Evolutionary conservation across 371 early-diverging fungal genomes (phyloP).

Genomic region (Haplosporangium sp.): DNA sequence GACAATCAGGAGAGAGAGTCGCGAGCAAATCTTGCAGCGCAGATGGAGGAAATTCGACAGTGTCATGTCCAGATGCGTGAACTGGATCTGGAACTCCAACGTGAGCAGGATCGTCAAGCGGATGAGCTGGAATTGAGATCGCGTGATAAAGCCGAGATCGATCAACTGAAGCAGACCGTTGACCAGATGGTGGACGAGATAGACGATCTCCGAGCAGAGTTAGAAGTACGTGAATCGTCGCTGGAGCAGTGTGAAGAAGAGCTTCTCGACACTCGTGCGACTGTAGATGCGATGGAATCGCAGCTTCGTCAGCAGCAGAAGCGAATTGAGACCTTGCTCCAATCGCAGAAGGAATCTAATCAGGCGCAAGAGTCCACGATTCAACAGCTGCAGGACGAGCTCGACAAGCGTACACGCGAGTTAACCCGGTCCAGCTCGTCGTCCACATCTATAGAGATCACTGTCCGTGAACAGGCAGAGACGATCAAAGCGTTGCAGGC

Average conservation of each 20-base stretch:
- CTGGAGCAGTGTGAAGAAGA: conserved; percentile 23
- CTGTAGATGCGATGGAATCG: conserved; percentile 11
- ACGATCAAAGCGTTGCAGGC: conserved; percentile 14
- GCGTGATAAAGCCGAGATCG: conserved; percentile 1
- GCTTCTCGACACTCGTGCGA: conserved; percentile 15
- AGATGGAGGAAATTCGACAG: conserved; percentile 5
- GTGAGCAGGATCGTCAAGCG: conserved; percentile 10
- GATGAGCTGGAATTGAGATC: conserved; percentile 23
- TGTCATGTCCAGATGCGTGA: conserved; percentile 1
- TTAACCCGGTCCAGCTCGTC: conserved; percentile 18
- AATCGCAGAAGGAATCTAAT: conserved; percentile 22
- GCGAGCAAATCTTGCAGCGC: conserved; percentile 4
- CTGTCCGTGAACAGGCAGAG: conserved; percentile 3
- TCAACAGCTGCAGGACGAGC: conserved; percentile 27
- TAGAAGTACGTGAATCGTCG: conserved; percentile 14
- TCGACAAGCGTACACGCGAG: conserved; percentile 16
- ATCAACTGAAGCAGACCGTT: conserved; percentile 9
- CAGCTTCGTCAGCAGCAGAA: conserved; percentile 25
- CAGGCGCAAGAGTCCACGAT: conserved; percentile 30
- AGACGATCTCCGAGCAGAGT: conserved; percentile 2
- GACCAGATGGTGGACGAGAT: conserved; percentile 26
- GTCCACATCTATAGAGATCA: conserved; percentile 13
- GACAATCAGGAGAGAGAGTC: conserved; percentile 2
- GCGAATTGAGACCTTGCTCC: conserved; percentile 29
- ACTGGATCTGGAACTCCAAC: conserved; percentile 19